These are phyloP conservation scores for Sporothrix globosa DNA, from an alignment of 2,329 filamentous ascomycete genomes.

Conservation along the genomic window DNA sequence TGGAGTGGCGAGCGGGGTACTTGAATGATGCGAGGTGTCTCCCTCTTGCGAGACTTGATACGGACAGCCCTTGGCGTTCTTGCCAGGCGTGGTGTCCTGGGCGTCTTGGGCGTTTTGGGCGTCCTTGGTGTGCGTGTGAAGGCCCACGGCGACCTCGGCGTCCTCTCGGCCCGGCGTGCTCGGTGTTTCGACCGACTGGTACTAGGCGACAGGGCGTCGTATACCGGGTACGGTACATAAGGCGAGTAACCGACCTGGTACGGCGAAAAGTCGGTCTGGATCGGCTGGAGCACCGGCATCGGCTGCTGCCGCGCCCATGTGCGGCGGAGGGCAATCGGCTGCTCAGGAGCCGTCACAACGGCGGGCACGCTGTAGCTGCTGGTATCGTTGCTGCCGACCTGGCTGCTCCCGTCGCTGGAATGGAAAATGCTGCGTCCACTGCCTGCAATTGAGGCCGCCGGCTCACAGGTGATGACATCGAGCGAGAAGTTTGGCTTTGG, in stretches of 20 bases:
- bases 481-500: background rate
- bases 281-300: conserved; percentile 6
- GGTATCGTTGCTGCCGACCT: background rate
- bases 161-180: background rate
- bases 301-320: conserved; percentile 7
- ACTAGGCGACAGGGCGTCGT: background rate
- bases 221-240: conserved; percentile 7
- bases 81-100: background rate
- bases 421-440: background rate
- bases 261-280: conserved; percentile 12
- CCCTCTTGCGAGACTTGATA: background rate
- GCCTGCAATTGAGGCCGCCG: background rate
- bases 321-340: conserved; percentile 20
- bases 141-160: conserved; percentile 11
- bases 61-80: conserved; percentile 14
- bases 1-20: background rate
- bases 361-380: background rate
- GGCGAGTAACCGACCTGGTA: background rate
- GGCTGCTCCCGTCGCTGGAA: background rate
- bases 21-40: conserved; percentile 15
- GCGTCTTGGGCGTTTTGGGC: conserved; percentile 9
- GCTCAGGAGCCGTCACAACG: background rate
- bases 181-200: background rate
- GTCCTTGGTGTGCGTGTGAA: background rate
- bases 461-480: background rate